phyloP scores from a whole-genome alignment of 148 eudicot genomes.

The Gaultheria prostrata region DNA sequence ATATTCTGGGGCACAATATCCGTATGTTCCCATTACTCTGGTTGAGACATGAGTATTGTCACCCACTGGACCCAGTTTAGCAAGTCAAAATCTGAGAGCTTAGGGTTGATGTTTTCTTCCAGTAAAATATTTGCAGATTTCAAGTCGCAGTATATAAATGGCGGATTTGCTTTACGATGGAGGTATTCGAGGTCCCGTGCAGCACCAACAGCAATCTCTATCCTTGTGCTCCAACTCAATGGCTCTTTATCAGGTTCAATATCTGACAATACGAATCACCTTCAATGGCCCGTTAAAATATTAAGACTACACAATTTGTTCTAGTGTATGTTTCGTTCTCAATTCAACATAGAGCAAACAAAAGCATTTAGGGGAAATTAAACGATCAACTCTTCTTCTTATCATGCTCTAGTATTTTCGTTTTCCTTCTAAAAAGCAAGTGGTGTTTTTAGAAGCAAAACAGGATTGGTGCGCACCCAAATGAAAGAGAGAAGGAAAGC shows the following conservation, averaged over 20 bases:
- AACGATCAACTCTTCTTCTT: neutral
- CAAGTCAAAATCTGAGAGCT: conserved; percentile 86
- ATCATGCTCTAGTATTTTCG: neutral
- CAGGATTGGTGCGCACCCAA: neutral
- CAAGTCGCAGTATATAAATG: conserved; percentile 88
- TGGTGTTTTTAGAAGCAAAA: neutral
- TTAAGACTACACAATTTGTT: neutral
- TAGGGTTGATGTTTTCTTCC: conserved; percentile 66
- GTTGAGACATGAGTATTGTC: conserved; percentile 84
- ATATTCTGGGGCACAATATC: conserved; percentile 92
- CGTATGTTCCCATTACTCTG: conserved; percentile 93
- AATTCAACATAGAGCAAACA: neutral
- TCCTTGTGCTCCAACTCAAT: conserved; percentile 62
- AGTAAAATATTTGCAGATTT: conserved; percentile 84
- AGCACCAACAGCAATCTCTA: conserved; percentile 83
- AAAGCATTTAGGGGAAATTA: neutral
- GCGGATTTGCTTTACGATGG: conserved; percentile 76
- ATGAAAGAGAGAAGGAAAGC: neutral
- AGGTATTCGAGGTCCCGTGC: conserved; percentile 83
- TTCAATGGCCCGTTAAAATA: neutral
- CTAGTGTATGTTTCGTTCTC: neutral
- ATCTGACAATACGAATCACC: conserved; percentile 23
- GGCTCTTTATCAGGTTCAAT: conserved; percentile 34
- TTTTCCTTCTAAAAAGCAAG: neutral
- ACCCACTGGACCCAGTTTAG: conserved; percentile 86